Conservation (phyloP, 164 flowering plant species). For the Nelumbo lutea region DNA sequence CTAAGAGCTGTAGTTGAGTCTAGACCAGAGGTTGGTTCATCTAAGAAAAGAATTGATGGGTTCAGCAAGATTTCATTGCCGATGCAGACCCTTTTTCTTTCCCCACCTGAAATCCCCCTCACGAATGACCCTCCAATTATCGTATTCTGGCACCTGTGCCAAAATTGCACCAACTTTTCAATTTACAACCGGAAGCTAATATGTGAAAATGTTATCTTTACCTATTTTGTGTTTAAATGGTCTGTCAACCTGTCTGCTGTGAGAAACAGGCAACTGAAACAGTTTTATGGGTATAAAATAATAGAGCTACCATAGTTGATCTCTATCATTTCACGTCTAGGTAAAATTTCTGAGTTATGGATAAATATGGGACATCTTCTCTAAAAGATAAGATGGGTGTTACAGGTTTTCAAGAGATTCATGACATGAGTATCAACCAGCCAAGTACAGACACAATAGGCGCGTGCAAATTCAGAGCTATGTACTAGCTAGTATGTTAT, state of each 20-base stretch:
- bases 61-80: slow-evolving; percentile 30
- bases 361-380: too few species aligned
- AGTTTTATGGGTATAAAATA: background rate
- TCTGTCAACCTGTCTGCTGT: background rate
- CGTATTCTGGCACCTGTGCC: slow-evolving; percentile 24
- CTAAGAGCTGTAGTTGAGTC: slow-evolving; percentile 30
- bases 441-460: too few species aligned
- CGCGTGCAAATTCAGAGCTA: too few species aligned
- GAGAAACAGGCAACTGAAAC: background rate
- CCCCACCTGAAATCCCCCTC: slow-evolving; percentile 43
- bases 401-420: too few species aligned
- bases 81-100: slow-evolving; percentile 39
- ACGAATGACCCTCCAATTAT: slow-evolving; percentile 23
- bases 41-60: slow-evolving; percentile 27
- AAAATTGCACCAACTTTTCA: background rate
- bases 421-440: too few species aligned
- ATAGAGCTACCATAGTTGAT: background rate
- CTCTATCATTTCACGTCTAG: too few species aligned
- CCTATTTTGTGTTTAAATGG: background rate
- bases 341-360: too few species aligned
- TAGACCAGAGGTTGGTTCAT: slow-evolving; percentile 34
- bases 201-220: background rate
- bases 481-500: too few species aligned
- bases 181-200: background rate
- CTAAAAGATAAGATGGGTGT: too few species aligned